Percentiles rank a stretch among this genome's conserved stretches.
phyloP scores from a whole-genome alignment of 495 filamentous ascomycete genomes.

The Chaetomium fimeti region DNA sequence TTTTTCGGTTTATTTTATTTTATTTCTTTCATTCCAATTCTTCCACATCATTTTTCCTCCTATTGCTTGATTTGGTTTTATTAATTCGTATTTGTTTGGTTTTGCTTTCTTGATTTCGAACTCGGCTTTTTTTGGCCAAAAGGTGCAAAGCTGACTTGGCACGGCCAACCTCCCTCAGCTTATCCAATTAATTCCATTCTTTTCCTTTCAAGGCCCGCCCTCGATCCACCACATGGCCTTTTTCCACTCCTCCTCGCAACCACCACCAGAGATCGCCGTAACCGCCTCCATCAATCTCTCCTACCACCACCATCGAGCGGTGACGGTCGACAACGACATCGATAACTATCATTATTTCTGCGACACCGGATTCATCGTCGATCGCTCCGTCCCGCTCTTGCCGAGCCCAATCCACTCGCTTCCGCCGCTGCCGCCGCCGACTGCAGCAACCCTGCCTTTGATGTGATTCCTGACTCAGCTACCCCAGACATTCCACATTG shows the following conservation, averaged over 20 bases:
- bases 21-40: too few relatives aligned
- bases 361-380: not conserved
- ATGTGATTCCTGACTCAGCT: constrained; percentile 31
- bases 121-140: too few relatives aligned
- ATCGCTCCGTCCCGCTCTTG: not conserved
- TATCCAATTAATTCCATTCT: constrained; percentile 36
- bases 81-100: too few relatives aligned
- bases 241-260: constrained; percentile 13
- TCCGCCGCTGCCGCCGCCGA: constrained; percentile 9
- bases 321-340: not conserved
- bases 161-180: constrained; percentile 24
- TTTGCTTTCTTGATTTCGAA: too few relatives aligned
- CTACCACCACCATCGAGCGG: not conserved
- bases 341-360: not conserved
- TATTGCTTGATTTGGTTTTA: too few relatives aligned
- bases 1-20: too few relatives aligned
- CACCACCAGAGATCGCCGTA: constrained; percentile 4
- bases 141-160: constrained; percentile 17
- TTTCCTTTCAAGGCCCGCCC: constrained; percentile 20
- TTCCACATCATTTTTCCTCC: too few relatives aligned
- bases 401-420: constrained; percentile 13
- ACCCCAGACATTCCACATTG: constrained; percentile 40
- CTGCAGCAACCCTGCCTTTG: constrained; percentile 21
- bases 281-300: not conserved
- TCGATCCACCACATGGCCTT: constrained; percentile 25